phyloP scores from a whole-genome alignment of 768 basidiomycete genomes.

The Naganishia onofrii region DNA sequence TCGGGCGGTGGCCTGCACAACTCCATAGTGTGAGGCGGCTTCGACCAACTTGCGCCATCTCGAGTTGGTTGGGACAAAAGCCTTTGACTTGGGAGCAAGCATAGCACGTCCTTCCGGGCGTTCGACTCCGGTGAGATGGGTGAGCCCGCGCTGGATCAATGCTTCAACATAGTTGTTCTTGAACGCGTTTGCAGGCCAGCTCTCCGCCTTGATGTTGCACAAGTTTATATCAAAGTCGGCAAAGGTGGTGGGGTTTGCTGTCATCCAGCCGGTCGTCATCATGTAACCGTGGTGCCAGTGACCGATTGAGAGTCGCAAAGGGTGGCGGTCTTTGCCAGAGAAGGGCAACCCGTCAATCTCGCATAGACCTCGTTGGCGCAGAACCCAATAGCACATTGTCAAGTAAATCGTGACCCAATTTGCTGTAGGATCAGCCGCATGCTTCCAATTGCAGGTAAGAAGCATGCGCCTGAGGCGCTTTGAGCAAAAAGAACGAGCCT shows the following conservation, averaged over 20 bases:
- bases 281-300: neutral
- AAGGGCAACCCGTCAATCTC: neutral
- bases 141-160: neutral
- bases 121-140: too few relatives aligned
- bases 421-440: neutral
- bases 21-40: too few relatives aligned
- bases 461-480: neutral
- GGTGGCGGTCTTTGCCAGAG: neutral
- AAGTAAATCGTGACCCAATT: slow-evolving; percentile 2
- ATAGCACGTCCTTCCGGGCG: too few relatives aligned
- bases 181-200: neutral
- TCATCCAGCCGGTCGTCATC: slow-evolving; percentile 2
- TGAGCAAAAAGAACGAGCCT: slow-evolving; percentile 1
- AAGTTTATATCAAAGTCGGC: neutral
- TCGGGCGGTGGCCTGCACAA: too few relatives aligned
- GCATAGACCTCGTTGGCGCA: neutral
- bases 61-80: too few relatives aligned
- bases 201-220: slow-evolving; percentile 12
- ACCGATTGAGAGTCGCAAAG: neutral
- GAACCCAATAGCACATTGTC: neutral
- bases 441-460: slow-evolving; percentile 1
- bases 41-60: too few relatives aligned
- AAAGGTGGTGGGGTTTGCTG: neutral
- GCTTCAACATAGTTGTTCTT: slow-evolving; percentile 8
- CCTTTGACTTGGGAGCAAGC: too few relatives aligned